Evolutionary conservation across 257 asterid genomes (phyloP).

Genomic region (Penstemon newberryi): DNA sequence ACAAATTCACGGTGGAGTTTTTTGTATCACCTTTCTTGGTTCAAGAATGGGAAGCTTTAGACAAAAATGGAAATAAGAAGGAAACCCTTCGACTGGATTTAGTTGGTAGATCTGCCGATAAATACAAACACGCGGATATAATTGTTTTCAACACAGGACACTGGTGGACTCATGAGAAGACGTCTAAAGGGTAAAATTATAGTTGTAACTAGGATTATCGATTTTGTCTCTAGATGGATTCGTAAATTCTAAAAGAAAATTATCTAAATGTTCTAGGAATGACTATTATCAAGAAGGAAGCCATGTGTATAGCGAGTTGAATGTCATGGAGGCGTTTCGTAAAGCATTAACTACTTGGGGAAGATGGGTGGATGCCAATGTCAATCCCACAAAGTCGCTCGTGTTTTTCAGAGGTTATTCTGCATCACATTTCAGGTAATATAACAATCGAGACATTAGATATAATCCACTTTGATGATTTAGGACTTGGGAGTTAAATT

Average conservation of each 20-base stretch:
- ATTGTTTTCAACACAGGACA: slow-evolving; percentile 75
- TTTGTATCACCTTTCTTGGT: slow-evolving; percentile 65
- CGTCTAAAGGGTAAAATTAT: slow-evolving; percentile 54
- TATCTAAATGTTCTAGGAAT: slow-evolving; percentile 43
- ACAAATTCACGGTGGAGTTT: slow-evolving; percentile 63
- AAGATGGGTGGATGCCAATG: slow-evolving; percentile 66
- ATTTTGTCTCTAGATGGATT: too few species aligned
- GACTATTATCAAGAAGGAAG: slow-evolving; percentile 85
- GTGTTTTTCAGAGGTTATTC: slow-evolving; percentile 78
- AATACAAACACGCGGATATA: slow-evolving; percentile 52
- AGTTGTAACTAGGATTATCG: too few species aligned
- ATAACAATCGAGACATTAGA: too few species aligned
- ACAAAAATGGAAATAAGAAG: slow-evolving; percentile 45
- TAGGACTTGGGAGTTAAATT: too few species aligned
- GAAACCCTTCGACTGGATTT: slow-evolving; percentile 77
- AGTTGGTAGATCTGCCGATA: slow-evolving; percentile 44
- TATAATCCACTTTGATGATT: too few species aligned
- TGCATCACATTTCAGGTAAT: slow-evolving; percentile 71
- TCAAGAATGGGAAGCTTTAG: slow-evolving; percentile 55
- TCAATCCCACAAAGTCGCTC: slow-evolving; percentile 49
- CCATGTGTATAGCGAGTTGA: slow-evolving; percentile 54
- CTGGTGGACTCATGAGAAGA: slow-evolving; percentile 83
- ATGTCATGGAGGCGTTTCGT: slow-evolving; percentile 64
- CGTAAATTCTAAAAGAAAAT: not conserved
- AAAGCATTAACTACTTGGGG: slow-evolving; percentile 78